phyloP scores from a whole-genome alignment of 208 protist species.

The Wallacemonas sp. region DNA sequence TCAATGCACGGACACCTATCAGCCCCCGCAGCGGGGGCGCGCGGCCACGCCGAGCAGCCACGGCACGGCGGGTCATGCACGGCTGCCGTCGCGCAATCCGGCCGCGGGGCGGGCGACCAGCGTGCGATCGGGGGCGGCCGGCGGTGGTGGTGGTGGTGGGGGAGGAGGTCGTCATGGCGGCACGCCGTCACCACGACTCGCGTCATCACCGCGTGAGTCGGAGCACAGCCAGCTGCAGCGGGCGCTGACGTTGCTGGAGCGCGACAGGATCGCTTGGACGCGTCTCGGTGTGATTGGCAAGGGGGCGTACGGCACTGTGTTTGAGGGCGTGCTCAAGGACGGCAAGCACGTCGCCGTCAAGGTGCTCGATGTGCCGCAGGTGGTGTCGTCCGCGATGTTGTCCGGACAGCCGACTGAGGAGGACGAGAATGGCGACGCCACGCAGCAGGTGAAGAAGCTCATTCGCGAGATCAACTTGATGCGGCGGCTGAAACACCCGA shows the following conservation, averaged over 20 bases:
- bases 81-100: conserved; percentile 8
- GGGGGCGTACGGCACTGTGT: conserved; percentile 44
- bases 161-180: neutral
- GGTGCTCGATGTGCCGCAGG: conserved; percentile 61
- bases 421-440: conserved; percentile 36
- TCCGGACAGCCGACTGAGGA: conserved; percentile 5
- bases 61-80: conserved; percentile 1
- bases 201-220: neutral
- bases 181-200: neutral
- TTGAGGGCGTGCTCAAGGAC: conserved; percentile 47
- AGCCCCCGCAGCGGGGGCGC: neutral
- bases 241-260: conserved; percentile 21
- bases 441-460: conserved; percentile 48
- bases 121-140: conserved; percentile 1
- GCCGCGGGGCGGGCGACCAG: conserved; percentile 2
- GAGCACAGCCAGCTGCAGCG: conserved; percentile 13
- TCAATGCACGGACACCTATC: neutral
- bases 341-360: conserved; percentile 67
- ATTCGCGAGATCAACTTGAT: conserved; percentile 84
- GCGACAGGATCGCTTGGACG: conserved; percentile 32
- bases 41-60: neutral
- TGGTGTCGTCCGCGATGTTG: conserved; percentile 1
- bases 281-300: conserved; percentile 36
- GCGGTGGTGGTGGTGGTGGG: too few relatives aligned
- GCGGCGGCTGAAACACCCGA: conserved; percentile 68